These are phyloP conservation scores for Uronychia setigera DNA, from an alignment of 73 alveolate species.

Conservation along the genomic window DNA sequence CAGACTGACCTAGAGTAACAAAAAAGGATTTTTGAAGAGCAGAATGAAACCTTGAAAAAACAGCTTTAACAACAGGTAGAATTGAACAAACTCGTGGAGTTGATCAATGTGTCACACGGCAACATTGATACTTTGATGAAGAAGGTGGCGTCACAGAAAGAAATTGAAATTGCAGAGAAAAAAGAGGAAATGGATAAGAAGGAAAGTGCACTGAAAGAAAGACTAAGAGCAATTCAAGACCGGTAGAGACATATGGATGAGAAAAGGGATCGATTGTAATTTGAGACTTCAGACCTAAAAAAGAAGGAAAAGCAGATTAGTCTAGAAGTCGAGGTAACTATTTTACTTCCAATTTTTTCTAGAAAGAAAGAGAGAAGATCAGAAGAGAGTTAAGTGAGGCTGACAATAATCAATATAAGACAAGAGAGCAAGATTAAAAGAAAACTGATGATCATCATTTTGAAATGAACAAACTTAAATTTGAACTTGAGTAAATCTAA, in stretches of 20 bases:
- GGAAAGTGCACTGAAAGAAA: constrained; percentile 10
- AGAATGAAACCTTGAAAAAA: constrained; percentile 9
- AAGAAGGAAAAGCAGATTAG: constrained; percentile 1
- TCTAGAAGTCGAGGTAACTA: background rate
- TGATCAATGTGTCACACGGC: constrained; percentile 1
- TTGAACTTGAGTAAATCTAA: background rate
- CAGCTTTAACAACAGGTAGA: constrained; percentile 34
- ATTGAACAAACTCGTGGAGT: constrained; percentile 22
- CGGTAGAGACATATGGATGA: background rate
- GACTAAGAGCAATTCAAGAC: constrained; percentile 8
- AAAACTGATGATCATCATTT: background rate
- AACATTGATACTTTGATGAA: constrained; percentile 17
- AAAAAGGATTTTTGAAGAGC: constrained; percentile 9
- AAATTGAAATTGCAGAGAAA: background rate
- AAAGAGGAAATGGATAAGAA: background rate
- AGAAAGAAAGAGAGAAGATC: background rate
- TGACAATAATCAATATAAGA: background rate
- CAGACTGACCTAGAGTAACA: constrained; percentile 7
- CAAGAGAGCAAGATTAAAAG: background rate
- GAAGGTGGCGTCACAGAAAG: constrained; percentile 8
- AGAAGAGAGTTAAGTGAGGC: background rate
- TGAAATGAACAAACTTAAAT: background rate
- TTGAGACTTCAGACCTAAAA: background rate
- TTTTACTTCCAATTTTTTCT: background rate
- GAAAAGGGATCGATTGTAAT: background rate